These are phyloP conservation scores for Athelia sp. DNA, from an alignment of 1,284 basidiomycete genomes.

Conservation along the genomic window DNA sequence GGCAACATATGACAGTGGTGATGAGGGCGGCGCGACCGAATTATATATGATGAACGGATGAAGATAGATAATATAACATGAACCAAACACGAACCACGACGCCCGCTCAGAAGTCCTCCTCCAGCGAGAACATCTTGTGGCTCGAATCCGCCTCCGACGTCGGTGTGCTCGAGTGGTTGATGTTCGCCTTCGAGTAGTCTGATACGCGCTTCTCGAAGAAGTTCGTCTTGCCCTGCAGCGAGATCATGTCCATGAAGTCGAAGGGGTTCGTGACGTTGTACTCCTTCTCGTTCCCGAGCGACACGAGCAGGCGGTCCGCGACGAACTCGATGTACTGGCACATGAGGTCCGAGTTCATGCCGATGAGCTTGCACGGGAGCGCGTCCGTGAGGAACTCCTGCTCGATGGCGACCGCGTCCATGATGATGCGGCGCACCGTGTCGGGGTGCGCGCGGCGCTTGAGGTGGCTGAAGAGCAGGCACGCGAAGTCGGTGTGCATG, in stretches of 20 bases:
- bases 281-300: constrained; percentile 79
- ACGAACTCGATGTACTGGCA: constrained; percentile 97
- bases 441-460: constrained; percentile 46
- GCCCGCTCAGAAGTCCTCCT: constrained; percentile 54
- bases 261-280: constrained; percentile 80
- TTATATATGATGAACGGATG: constrained; percentile 8
- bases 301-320: constrained; percentile 85
- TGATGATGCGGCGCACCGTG: constrained; percentile 56
- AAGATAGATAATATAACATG: constrained; percentile 1
- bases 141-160: constrained; percentile 33
- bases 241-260: constrained; percentile 95
- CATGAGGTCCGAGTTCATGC: constrained; percentile 86
- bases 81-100: constrained; percentile 2
- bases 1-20: neutral
- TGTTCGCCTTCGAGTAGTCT: constrained; percentile 82
- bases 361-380: constrained; percentile 68
- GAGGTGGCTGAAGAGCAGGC: constrained; percentile 34
- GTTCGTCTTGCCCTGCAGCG: constrained; percentile 81
- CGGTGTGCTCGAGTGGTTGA: constrained; percentile 33
- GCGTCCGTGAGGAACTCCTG: constrained; percentile 71
- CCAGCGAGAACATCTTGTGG: constrained; percentile 47
- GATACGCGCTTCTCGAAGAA: constrained; percentile 89
- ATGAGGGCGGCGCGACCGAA: neutral
- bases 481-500: constrained; percentile 70
- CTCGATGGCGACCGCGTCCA: constrained; percentile 66